Base-by-base conservation (phyloP, 257 asterid species). In the Salvia splendens region DNA sequence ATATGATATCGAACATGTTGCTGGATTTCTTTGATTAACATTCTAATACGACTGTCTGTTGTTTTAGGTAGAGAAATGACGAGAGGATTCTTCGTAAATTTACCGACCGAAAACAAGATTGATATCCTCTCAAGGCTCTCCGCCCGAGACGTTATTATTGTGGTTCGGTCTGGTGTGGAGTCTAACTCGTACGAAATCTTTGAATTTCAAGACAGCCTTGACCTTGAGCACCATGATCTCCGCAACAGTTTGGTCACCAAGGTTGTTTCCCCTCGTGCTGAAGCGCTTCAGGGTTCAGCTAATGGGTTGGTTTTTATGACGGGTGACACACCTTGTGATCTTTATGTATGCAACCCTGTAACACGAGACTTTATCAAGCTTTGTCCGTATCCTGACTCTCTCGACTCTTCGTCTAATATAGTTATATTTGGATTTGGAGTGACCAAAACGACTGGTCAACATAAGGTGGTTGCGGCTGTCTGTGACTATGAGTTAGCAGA, bases 61-160 rank as follows among this genome's bases (percentile, higher is more conserved):
- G 4, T n/a, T 7, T 33, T 33, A 57, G 20, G 28, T 42, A 12
- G 6, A n/a, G 2, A 33, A 35, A 35, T 5, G 28, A 33, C 17
- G 15, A 15, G 65, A 36, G 50, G 9, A 46, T 12, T 20, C 38
- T 65, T 58, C 40, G 2, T 15, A 6, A 41, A 69, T 69, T 77
- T 74, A 6, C 82, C 81, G 12, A 8, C 70, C 20, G 75, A 72
- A 36, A 60, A 74, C 28, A 69, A 40, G 68, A 43, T 54, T 7
- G 65, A 77, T 36, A 74, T 82, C 10, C 70, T 79, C 16, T 49
- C 75, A 36, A 75, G 79, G 45, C 67, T 80, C 40, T 79, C 85
- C 12, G n/a, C 74, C 40, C 57, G 62, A 50, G 17, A 60, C 41
- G 43, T 77, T 15, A 0, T 12, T 8, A 52, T 28, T 2, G 75